Evolutionary conservation across 768 basidiomycete genomes (phyloP), one percentile per base, ranked within the genome.

Genomic region (Nidularia pulvinata): DNA sequence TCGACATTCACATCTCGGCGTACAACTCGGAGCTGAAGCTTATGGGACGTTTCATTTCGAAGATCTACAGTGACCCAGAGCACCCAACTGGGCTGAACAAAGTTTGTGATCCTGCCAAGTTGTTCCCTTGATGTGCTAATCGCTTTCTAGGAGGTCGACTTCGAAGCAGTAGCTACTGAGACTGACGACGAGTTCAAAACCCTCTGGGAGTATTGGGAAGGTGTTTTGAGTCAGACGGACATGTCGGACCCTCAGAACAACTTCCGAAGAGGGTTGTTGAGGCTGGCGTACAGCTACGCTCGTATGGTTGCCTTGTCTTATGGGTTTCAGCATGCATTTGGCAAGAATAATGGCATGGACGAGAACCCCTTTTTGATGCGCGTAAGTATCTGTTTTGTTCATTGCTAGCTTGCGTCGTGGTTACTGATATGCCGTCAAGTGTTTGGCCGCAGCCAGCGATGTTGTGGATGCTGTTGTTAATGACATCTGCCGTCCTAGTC

Each of bases 31-130:
- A 90, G 64, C 68, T 93, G 58, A 81, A 83, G 61, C 67, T 89
- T 25, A 80, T 90, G 66, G 75, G 79, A 3, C 62, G 65, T 13
- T 93, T 91, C 61, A 65, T 79, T 55, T 72, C 73, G 7, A 81
- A 79, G 62, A 86, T 93, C 19, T 85, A 90, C 63, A 90, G 81
- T 59, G 81, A 92, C 65, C 87, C 88, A 5, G 72, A 76, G 46
- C 86, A 89, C 57, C 89, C 89, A 0, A 88, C 83, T 13, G 89
- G 89, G 0, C 68, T 92, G 56, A 89, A 91, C 66, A 90, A 84
- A 81, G 90, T 85, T 50, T 43, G 67, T 58, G 33, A 46, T 32
- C 34, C 45, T 19, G n/a, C 32, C 14, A 16, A 16, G 34, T 16
- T n/a, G 42, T 32, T 7, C 30, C n/a, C 16, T 30, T 51, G 16